phyloP scores from a whole-genome alignment of 441 rosid species.

The Gossypium laxum region DNA sequence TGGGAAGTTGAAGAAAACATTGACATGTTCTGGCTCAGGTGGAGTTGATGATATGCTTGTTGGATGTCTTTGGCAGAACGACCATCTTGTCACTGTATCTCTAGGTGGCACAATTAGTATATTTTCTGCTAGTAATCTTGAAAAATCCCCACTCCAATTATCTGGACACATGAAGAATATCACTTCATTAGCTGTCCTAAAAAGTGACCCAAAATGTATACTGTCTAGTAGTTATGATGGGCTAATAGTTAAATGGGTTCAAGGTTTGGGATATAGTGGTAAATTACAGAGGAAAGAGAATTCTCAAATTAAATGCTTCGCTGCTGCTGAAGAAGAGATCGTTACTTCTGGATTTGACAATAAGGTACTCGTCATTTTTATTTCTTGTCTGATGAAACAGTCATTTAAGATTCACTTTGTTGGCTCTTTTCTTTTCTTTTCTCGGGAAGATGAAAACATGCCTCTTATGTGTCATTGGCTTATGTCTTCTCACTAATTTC shows the following conservation, averaged over 20 bases:
- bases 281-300: slow-evolving; percentile 63
- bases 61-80: slow-evolving; percentile 87
- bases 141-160: slow-evolving; percentile 53
- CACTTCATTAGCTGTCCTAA: slow-evolving; percentile 61
- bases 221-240: slow-evolving; percentile 86
- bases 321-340: slow-evolving; percentile 70
- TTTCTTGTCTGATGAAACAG: not conserved
- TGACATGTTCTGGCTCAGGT: slow-evolving; percentile 57
- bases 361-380: slow-evolving; percentile 33
- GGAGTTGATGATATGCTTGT: slow-evolving; percentile 92
- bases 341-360: slow-evolving; percentile 83
- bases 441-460: not conserved
- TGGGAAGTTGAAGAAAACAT: slow-evolving; percentile 56
- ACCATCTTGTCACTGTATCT: slow-evolving; percentile 75
- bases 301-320: slow-evolving; percentile 75
- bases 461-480: not conserved
- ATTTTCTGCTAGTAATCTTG: slow-evolving; percentile 66
- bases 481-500: not conserved
- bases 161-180: slow-evolving; percentile 84
- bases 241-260: slow-evolving; percentile 74
- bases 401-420: not conserved
- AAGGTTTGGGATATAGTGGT: slow-evolving; percentile 67
- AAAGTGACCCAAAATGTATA: slow-evolving; percentile 44
- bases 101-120: slow-evolving; percentile 77
- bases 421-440: not conserved